Conservation (phyloP, 345 rosid genomes). For the Lepidium africanum region DNA sequence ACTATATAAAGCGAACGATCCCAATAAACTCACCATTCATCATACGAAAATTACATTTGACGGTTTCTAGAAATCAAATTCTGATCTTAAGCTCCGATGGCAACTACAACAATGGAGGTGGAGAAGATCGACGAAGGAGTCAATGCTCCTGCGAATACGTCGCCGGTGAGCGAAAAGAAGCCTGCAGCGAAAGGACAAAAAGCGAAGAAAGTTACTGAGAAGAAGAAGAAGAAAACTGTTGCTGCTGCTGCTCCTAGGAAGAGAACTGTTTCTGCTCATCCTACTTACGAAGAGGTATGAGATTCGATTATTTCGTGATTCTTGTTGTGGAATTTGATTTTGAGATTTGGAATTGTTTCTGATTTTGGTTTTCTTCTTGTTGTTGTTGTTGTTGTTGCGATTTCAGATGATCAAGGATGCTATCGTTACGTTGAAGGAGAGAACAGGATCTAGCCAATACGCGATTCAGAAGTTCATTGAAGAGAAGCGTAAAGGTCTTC, state of each 20-base stretch:
- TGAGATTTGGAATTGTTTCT: neutral
- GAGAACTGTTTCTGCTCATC: conserved; percentile 43
- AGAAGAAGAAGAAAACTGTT: conserved; percentile 33
- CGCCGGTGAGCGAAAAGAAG: conserved; percentile 28
- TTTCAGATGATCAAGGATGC: conserved; percentile 79
- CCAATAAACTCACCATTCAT: neutral
- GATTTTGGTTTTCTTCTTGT: neutral
- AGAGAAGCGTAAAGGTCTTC: conserved; percentile 59
- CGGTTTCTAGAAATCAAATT: neutral
- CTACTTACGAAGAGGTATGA: conserved; percentile 71
- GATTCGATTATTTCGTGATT: neutral
- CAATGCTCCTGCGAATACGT: neutral
- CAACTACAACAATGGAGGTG: neutral
- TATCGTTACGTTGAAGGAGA: conserved; percentile 64
- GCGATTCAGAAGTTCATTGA: conserved; percentile 80
- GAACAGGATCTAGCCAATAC: conserved; percentile 79
- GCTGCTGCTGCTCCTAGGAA: conserved; percentile 40
- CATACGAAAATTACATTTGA: neutral
- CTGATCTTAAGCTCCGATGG: neutral
- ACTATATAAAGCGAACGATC: conserved; percentile 46
- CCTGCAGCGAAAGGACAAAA: conserved; percentile 32
- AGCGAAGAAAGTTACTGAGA: conserved; percentile 41
- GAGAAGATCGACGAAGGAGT: conserved; percentile 28
- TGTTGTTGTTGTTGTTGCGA: neutral
- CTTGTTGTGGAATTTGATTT: neutral